Percentiles rank a stretch among this genome's conserved stretches.
Evolutionary conservation across 768 basidiomycete genomes (phyloP).

Genomic region (Suillus variegatus): DNA sequence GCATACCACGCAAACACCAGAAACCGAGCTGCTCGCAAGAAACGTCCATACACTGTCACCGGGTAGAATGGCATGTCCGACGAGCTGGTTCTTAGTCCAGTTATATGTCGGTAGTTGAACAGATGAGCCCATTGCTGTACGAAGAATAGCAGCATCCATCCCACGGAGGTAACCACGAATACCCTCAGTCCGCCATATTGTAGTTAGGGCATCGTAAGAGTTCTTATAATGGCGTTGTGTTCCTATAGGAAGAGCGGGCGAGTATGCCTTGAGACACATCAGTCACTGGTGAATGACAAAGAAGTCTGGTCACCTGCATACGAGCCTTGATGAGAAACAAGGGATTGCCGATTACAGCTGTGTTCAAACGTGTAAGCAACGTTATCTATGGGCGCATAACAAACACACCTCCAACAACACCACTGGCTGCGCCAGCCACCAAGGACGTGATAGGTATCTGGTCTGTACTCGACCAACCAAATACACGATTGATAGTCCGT

Average conservation of each 20-base stretch:
- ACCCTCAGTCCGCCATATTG: slow-evolving; percentile 79
- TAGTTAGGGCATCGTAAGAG: slow-evolving; percentile 77
- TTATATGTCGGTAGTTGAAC: slow-evolving; percentile 97
- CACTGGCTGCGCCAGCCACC: slow-evolving; percentile 85
- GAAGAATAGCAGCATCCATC: slow-evolving; percentile 88
- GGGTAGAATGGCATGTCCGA: slow-evolving; percentile 64
- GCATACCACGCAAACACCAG: slow-evolving; percentile 88
- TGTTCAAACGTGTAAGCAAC: background rate
- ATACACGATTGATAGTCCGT: slow-evolving; percentile 60
- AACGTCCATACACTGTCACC: slow-evolving; percentile 86
- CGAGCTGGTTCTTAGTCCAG: slow-evolving; percentile 83
- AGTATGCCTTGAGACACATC: slow-evolving; percentile 71
- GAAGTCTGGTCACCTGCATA: slow-evolving; percentile 69
- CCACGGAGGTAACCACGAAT: slow-evolving; percentile 83
- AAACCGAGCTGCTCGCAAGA: slow-evolving; percentile 83
- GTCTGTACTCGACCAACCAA: slow-evolving; percentile 64
- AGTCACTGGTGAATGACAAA: background rate
- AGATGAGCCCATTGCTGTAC: slow-evolving; percentile 94
- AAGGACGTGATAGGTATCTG: slow-evolving; percentile 79
- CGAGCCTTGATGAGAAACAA: slow-evolving; percentile 96
- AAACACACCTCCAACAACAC: slow-evolving; percentile 80
- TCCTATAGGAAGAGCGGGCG: slow-evolving; percentile 91
- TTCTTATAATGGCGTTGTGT: slow-evolving; percentile 91
- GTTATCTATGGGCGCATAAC: slow-evolving; percentile 6
- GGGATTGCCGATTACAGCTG: slow-evolving; percentile 83